Evolutionary conservation across 805 yeast species (phyloP).

Genomic region (Cyberlindnera sargentensis): DNA sequence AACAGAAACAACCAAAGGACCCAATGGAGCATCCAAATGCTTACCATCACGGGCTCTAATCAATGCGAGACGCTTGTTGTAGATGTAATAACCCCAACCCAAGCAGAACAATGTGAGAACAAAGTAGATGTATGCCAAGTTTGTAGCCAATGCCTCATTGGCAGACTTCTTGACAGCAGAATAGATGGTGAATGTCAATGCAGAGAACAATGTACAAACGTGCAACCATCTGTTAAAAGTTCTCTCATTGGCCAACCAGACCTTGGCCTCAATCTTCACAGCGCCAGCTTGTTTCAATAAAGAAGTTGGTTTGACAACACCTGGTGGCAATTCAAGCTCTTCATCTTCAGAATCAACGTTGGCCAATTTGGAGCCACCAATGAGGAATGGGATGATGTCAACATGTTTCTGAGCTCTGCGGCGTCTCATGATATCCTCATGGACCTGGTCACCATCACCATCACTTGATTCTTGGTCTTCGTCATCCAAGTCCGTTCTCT

Average conservation of each 20-base stretch:
- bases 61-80: conserved; percentile 58
- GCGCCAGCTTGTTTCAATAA: conserved; percentile 87
- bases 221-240: conserved; percentile 95
- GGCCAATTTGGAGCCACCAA: conserved; percentile 37
- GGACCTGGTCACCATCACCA: conserved; percentile 10
- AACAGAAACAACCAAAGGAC: conserved; percentile 74
- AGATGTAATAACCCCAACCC: conserved; percentile 82
- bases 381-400: conserved; percentile 29
- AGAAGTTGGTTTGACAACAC: conserved; percentile 75
- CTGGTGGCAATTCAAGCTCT: conserved; percentile 81
- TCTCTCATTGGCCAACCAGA: conserved; percentile 97
- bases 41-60: conserved; percentile 78
- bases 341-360: conserved; percentile 82
- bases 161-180: conserved; percentile 65
- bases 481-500: conserved; percentile 34
- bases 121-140: conserved; percentile 74
- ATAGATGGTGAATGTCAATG: conserved; percentile 79
- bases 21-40: conserved; percentile 84
- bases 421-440: conserved; percentile 30
- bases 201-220: conserved; percentile 76
- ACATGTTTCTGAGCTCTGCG: conserved; percentile 20
- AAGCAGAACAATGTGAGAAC: conserved; percentile 77
- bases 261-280: conserved; percentile 92
- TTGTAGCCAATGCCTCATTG: conserved; percentile 54
- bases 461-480: conserved; percentile 55